phyloP scores from a whole-genome alignment of 2,329 filamentous ascomycete species.

The Scleromitrula shiraiana region DNA sequence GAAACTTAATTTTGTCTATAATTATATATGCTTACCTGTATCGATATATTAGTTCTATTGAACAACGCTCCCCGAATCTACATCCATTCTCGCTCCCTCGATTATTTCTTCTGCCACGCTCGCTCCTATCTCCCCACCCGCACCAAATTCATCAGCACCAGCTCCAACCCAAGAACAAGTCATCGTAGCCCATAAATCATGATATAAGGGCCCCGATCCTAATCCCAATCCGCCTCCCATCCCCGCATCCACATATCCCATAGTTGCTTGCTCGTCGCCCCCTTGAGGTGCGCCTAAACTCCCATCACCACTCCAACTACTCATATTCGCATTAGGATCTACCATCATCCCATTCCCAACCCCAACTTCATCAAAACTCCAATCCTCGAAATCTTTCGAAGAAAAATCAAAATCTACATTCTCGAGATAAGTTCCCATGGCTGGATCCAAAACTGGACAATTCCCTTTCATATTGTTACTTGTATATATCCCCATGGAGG shows the following conservation, averaged over 20 bases:
- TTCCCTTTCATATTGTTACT: conserved; percentile 4
- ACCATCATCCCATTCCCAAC: neutral
- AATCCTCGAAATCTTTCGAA: neutral
- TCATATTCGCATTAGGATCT: too few species aligned
- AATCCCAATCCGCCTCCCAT: neutral
- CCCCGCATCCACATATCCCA: neutral
- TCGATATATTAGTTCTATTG: too few species aligned
- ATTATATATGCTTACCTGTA: too few species aligned
- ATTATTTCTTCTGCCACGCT: too few species aligned
- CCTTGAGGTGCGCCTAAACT: too few species aligned
- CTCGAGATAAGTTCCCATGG: neutral
- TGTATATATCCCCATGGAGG: neutral
- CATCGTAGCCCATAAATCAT: conserved; percentile 27
- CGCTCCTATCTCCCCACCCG: too few species aligned
- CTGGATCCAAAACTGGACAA: conserved; percentile 4
- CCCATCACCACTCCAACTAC: neutral
- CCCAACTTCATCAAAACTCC: neutral
- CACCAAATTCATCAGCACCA: too few species aligned
- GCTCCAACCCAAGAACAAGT: conserved; percentile 24
- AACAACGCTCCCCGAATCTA: too few species aligned
- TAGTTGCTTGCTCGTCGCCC: neutral
- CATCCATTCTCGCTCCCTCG: too few species aligned
- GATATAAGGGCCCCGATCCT: conserved; percentile 9
- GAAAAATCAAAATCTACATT: conserved; percentile 14
- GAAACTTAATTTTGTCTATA: too few species aligned